Conservation (phyloP, 2,329 filamentous ascomycete species). For the Cercospora nicotianae region DNA sequence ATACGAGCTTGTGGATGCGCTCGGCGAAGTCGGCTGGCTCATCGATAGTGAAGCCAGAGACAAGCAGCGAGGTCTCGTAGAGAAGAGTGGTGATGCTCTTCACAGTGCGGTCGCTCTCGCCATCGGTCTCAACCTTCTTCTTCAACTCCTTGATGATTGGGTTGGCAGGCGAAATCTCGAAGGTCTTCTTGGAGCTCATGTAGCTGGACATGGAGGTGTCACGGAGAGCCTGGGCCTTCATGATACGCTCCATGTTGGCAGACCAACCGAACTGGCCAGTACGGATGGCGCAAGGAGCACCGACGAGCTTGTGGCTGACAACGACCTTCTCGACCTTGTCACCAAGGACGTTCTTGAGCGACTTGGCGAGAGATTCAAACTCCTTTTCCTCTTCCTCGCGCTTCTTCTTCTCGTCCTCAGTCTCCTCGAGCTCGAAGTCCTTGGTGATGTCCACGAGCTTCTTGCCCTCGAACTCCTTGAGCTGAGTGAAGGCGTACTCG, state of each 20-base stretch:
- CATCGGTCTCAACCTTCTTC: conserved; percentile 97
- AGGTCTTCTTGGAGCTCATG: conserved; percentile 99
- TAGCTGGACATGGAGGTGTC: conserved; percentile 99
- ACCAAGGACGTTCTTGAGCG: conserved; percentile 97
- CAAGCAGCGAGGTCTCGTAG: conserved; percentile 97
- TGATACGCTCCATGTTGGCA: conserved; percentile 99
- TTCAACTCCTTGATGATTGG: conserved; percentile 98
- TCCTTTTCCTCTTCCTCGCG: conserved; percentile 98
- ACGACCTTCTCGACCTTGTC: conserved; percentile 99
- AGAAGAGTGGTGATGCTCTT: conserved; percentile 98
- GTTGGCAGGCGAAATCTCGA: conserved; percentile 99
- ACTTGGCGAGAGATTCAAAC: conserved; percentile 90
- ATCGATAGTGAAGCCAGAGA: conserved; percentile 99
- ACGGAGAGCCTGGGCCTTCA: conserved; percentile 99
- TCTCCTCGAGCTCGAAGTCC: conserved; percentile 99
- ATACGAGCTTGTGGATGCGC: conserved; percentile 99
- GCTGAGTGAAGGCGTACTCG: conserved; percentile 98
- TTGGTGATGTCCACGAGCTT: conserved; percentile 99
- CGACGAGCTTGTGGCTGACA: conserved; percentile 94
- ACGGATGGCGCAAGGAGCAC: conserved; percentile 95
- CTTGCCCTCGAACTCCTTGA: conserved; percentile 99
- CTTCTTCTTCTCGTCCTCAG: conserved; percentile 95
- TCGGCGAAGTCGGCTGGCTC: conserved; percentile 97
- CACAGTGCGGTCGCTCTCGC: conserved; percentile 97
- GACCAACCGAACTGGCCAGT: conserved; percentile 99